Evolutionary conservation across 2,329 filamentous ascomycete genomes (phyloP), one percentile per base, ranked within the genome.

Genomic region (Epichloe coenophiala): DNA sequence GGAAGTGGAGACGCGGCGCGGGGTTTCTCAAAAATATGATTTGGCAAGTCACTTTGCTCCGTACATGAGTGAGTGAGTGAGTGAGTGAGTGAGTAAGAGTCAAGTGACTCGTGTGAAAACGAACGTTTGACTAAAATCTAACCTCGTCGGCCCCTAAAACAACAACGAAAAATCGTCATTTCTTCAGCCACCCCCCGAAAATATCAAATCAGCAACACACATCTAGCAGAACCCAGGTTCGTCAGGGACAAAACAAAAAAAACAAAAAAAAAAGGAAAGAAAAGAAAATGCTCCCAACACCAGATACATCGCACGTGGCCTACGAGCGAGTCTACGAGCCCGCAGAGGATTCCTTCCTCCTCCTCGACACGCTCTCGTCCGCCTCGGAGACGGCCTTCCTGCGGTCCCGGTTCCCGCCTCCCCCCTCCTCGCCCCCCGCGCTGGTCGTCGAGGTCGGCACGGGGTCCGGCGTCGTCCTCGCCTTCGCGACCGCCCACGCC

Each of bases 251-350:
- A 17, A 17, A 2, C 1, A 17, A 17, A 17, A 17, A 2, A 17
- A 17, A 17, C 1, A 27, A 27, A 7, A 7, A 6, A 27, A 7
- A 7, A 27, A 2, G 2, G 2, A 23, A 39, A 51, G 37, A 3
- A 49, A 40, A 45, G 21, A 6, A 40, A 13, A 95, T 96, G 90
- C 80, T 98, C 31, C 90, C 91, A 9, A 98, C 93, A 1, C 93
- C 93, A 13, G 87, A 88, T 52, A 98, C 93, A 3, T 86, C 86
- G 21, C 93, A 98, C 70, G 87, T 97, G 53, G 80, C 84, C 50
- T 95, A 90, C 68, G 80, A 87, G 65, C 81, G 84, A 50, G 83
- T 97, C 58, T 98, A 98, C 69, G 90, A 96, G 63, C 93, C 93
- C 37, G 85, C 91, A 11, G 93, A 98, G 68, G 93, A 98, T 71